Evolutionary conservation across 192 early-diverging fungal species (phyloP), one percentile per base, ranked within the genome.

Genomic region (Entomortierella chlamydospora): DNA sequence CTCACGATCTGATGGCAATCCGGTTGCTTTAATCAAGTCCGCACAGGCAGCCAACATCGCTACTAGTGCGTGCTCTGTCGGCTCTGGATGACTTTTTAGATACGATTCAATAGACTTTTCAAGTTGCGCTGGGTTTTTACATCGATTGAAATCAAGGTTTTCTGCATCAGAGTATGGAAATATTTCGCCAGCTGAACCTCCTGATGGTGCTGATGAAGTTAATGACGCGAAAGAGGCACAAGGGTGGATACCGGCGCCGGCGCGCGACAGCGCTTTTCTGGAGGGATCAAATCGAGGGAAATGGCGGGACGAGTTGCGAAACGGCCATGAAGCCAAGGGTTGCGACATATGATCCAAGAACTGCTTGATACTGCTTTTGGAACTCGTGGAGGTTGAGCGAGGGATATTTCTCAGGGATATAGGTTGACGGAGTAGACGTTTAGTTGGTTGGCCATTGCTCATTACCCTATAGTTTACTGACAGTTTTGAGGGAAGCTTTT

Each of bases 51-150:
- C 20, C 18, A 79, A 29, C 76, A 79, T 79, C 15, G 76, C 62
- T 12, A 70, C 47, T 42, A 79, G 41, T 8, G 68, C 68, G 26
- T 45, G 62, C 12, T 79, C 76, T 15, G 50, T 55, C 20, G 68
- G 67, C 33, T 20, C 52, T 5, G 76, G 63, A 29, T 79, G 68
- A 10, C 61, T 79, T 34, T 64, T 69, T 28, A 79, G 68, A 43
- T 79, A 79, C 5, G 68, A 70, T 0, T 47, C 45, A 10, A 79
- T 61, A 42, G 62, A 61, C 43, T 79, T 79, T 26, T 79, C 68
- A 17, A 79, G 57, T 41, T 79, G 76, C 0, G 39, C 60, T 29
- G 76, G 76, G 57, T 79, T 79, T 30, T 61, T 70, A 62, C 76
- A 47, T 47, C 45, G 12, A 47, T 20, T 47, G 20, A 47, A 47